phyloP scores from a whole-genome alignment of 2,329 filamentous ascomycete species.

The Claviceps sorghi region DNA sequence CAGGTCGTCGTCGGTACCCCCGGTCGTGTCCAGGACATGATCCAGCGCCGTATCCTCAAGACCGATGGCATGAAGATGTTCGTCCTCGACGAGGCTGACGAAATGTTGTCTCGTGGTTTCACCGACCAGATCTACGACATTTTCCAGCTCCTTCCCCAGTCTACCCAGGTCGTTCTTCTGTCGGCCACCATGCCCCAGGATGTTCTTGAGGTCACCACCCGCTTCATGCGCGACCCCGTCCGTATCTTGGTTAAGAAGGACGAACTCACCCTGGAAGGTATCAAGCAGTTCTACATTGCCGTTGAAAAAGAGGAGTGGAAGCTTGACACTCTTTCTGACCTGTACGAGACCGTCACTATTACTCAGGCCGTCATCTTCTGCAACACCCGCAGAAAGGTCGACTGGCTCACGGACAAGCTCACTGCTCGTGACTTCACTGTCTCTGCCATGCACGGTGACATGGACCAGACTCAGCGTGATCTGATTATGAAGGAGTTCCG shows the following conservation, averaged over 20 bases:
- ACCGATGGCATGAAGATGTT: conserved; percentile 99
- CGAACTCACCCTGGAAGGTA: conserved; percentile 98
- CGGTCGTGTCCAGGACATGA: conserved; percentile 99
- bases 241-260: conserved; percentile 99
- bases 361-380: conserved; percentile 99
- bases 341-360: conserved; percentile 99
- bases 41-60: conserved; percentile 91
- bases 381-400: conserved; percentile 99
- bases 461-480: conserved; percentile 96
- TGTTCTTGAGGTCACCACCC: conserved; percentile 97
- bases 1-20: conserved; percentile 97
- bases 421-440: conserved; percentile 97
- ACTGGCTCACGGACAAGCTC: conserved; percentile 99
- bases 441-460: conserved; percentile 99
- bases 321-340: conserved; percentile 93
- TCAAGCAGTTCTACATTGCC: conserved; percentile 99
- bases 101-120: conserved; percentile 99
- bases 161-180: conserved; percentile 94
- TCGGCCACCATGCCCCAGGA: conserved; percentile 99
- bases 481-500: conserved; percentile 99
- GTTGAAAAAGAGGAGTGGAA: conserved; percentile 99
- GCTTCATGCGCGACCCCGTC: conserved; percentile 99
- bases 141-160: conserved; percentile 96
- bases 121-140: conserved; percentile 99
- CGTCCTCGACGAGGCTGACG: conserved; percentile 96